Base-by-base conservation (phyloP, 306 rosid genomes). In the Dalbergia cultrata region DNA sequence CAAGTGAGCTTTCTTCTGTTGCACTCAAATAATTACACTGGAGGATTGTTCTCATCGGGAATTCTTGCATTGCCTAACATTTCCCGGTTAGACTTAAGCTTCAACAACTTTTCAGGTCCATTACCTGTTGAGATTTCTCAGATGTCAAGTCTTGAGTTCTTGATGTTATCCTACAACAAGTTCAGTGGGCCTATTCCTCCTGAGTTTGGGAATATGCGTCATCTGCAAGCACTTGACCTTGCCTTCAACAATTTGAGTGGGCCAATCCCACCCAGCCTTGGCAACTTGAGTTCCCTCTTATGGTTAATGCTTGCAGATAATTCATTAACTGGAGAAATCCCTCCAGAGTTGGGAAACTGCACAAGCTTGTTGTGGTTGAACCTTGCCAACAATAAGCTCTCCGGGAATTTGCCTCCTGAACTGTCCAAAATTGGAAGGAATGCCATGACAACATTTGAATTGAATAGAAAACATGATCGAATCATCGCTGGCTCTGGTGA, bases 291-390 rank as follows among this genome's bases (percentile, higher is more conserved):
- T 14, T 91, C 94, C 58, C 97, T 95, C 47, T 67, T 95, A 54
- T 95, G 99, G 99, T 76, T 95, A 82, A 95, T 95, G 99, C 92
- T 95, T 12, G 99, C 97, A 4, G 81, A 87, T 79, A 95, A 95
- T 80, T 84, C 78, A 12, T 84, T 95, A 70, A 80, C 81, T 0
- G 99, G 96, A 18, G 73, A 80, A 77, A 95, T 95, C 76, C 99
- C 99, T 0, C 76, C 33, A 14, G 97, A 92, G 78, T 53, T 95
- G 57, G 98, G 99, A 59, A 88, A 85, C 67, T 95, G 99, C 60
- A 19, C 86, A 18, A 95, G 99, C 86, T 84, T 93, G 84, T 84
- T 95, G 57, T 95, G 99, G 99, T 83, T 95, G 58, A 95, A 95
- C 84, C 98, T 95, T 50, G 96, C 94, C 19, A 86, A 95, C 82